Evolutionary conservation across 352 stramenopile genomes (phyloP), one percentile per base, ranked within the genome.

Genomic region (Globisporangium spiculum): DNA sequence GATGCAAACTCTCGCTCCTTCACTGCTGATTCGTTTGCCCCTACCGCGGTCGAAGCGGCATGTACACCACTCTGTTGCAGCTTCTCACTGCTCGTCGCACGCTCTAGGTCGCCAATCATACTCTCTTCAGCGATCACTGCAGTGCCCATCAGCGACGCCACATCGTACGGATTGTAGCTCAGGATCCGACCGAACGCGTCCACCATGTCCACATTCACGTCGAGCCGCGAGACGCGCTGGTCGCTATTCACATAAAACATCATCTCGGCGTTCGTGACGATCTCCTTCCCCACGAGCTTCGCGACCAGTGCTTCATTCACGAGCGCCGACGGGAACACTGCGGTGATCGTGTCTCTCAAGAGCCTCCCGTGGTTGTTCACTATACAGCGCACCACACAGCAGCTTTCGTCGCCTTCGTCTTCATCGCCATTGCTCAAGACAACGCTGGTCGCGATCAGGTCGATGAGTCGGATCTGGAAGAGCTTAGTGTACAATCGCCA

Each of bases 401-500:
- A 69, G 60, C 60, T 57, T 30, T 61, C 27, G 46, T 48, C 34
- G 38, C 0, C 34, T 9, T 38, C 34, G 6, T 38, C 34, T 9
- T 38, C 10, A 38, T 38, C 34, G 34, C 34, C 34, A 38, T 44
- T 44, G 32, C 44, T 55, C 22, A 53, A 63, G 4, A 65, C 44
- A 16, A 70, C 8, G 18, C 22, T 22, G 36, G 57, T 58, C 32
- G 27, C n/a, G n/a, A 30, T 6, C 12, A 72, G 44, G 8, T 63
- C 55, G 30, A 68, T 63, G n/a, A 46, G 22, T 20, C 44, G 52
- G n/a, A 68, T 62, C 24, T 38, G 48, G 41, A 76, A 76, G 53
- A 68, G 71, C 24, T 9, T 30, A 20, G 71, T 74, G 56, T 77
- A 65, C 26, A 63, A 60, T 0, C 44, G 36, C 64, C 71, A 77